phyloP scores from a whole-genome alignment of 1,284 basidiomycete genomes.

The Quambalaria eucalypti region DNA sequence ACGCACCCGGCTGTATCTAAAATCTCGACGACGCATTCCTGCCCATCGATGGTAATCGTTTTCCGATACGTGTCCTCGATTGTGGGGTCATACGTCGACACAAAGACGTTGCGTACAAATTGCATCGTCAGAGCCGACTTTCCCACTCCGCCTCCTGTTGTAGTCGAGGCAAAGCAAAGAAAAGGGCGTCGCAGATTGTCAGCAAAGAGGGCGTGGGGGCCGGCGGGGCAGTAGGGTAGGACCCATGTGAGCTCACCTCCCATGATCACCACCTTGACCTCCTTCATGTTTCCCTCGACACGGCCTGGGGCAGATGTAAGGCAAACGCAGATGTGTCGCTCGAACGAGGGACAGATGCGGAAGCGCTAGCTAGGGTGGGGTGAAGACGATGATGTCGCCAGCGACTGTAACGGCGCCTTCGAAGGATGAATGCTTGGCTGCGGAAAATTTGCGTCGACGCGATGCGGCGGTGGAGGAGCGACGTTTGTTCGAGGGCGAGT shows the following conservation, averaged over 20 bases:
- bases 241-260: slow-evolving; percentile 16
- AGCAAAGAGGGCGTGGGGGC: not conserved
- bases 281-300: too few relatives aligned
- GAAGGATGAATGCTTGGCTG: too few relatives aligned
- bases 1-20: slow-evolving; percentile 36
- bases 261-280: slow-evolving; percentile 34
- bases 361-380: too few relatives aligned
- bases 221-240: not conserved
- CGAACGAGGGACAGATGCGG: too few relatives aligned
- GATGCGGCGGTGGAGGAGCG: too few relatives aligned
- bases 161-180: not conserved
- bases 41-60: slow-evolving; percentile 29
- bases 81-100: slow-evolving; percentile 39
- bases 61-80: slow-evolving; percentile 43
- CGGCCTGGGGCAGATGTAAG: too few relatives aligned
- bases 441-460: too few relatives aligned
- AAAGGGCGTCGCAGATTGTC: not conserved
- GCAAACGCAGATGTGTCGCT: too few relatives aligned
- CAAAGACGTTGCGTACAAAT: slow-evolving; percentile 36
- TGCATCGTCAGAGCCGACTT: slow-evolving; percentile 39
- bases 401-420: too few relatives aligned
- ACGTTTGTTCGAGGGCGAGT: too few relatives aligned
- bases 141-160: slow-evolving; percentile 34
- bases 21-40: slow-evolving; percentile 35
- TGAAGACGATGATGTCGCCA: too few relatives aligned